Percentiles rank a stretch among this genome's conserved stretches.
phyloP scores from a whole-genome alignment of 2,329 filamentous ascomycete genomes.

The Truncatella angustata region DNA sequence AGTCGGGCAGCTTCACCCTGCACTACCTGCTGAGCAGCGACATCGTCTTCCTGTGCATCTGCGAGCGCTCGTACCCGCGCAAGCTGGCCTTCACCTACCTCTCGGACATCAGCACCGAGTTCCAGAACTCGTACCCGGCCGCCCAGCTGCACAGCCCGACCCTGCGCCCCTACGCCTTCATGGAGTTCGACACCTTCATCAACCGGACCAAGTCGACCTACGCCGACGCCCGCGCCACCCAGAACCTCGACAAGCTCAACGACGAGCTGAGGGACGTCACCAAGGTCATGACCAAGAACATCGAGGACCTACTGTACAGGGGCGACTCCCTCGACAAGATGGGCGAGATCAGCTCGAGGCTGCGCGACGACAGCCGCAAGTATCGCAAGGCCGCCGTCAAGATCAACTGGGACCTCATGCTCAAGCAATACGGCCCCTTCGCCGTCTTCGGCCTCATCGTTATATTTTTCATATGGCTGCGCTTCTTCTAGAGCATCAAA shows the following conservation, averaged over 20 bases:
- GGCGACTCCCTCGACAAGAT: constrained; percentile 94
- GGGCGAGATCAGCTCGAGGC: constrained; percentile 85
- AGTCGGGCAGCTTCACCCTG: constrained; percentile 76
- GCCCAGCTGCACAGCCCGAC: constrained; percentile 70
- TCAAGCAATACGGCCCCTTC: constrained; percentile 96
- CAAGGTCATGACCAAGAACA: constrained; percentile 99
- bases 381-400: constrained; percentile 88
- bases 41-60: constrained; percentile 90
- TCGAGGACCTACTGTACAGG: constrained; percentile 93
- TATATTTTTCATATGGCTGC: constrained; percentile 84
- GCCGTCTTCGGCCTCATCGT: constrained; percentile 79
- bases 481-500: constrained; percentile 70
- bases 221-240: constrained; percentile 83
- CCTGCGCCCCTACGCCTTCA: constrained; percentile 90
- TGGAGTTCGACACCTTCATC: constrained; percentile 98
- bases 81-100: constrained; percentile 99
- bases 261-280: constrained; percentile 97
- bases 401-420: constrained; percentile 95
- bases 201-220: constrained; percentile 90
- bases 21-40: constrained; percentile 86
- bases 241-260: constrained; percentile 93
- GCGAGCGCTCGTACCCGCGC: constrained; percentile 89
- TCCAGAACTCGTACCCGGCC: constrained; percentile 78
- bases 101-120: constrained; percentile 85
- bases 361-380: constrained; percentile 91